Evolutionary conservation across 148 eudicot genomes (phyloP).

Genomic region (Dianthus caryophyllus): DNA sequence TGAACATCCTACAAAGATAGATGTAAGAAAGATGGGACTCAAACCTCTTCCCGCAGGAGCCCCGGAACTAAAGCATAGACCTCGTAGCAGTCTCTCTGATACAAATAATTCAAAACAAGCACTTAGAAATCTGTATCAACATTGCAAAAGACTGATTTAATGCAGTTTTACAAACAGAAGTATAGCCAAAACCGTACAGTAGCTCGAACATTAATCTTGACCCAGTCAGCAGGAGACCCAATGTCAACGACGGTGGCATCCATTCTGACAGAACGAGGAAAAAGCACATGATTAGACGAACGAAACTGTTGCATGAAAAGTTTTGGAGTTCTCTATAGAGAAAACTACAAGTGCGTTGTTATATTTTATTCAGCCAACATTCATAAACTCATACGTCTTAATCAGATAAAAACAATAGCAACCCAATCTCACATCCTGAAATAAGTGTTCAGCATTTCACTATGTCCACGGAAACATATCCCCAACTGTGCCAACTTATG

Average conservation of each 20-base stretch:
- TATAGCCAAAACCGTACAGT: slow-evolving; percentile 46
- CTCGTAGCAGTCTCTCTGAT: slow-evolving; percentile 88
- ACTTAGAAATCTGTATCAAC: not conserved
- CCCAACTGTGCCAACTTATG: too few species aligned
- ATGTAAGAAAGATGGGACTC: not conserved
- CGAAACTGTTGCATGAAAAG: not conserved
- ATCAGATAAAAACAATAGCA: too few species aligned
- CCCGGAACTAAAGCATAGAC: slow-evolving; percentile 98
- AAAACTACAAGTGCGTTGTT: not conserved
- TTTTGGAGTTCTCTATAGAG: not conserved
- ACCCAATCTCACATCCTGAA: too few species aligned
- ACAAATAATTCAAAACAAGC: slow-evolving; percentile 6
- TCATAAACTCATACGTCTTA: too few species aligned
- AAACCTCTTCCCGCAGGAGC: slow-evolving; percentile 92
- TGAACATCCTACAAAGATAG: not conserved
- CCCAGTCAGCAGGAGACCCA: slow-evolving; percentile 99
- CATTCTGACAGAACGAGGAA: slow-evolving; percentile 38
- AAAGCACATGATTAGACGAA: not conserved
- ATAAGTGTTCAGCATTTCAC: too few species aligned
- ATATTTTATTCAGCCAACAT: not conserved
- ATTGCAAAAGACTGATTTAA: not conserved
- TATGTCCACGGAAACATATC: too few species aligned
- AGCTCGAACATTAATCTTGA: slow-evolving; percentile 76
- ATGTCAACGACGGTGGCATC: slow-evolving; percentile 73
- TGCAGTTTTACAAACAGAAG: not conserved